Evolutionary conservation across 2,329 filamentous ascomycete species (phyloP).

Genomic region (Fusarium pseudoanthophilum): DNA sequence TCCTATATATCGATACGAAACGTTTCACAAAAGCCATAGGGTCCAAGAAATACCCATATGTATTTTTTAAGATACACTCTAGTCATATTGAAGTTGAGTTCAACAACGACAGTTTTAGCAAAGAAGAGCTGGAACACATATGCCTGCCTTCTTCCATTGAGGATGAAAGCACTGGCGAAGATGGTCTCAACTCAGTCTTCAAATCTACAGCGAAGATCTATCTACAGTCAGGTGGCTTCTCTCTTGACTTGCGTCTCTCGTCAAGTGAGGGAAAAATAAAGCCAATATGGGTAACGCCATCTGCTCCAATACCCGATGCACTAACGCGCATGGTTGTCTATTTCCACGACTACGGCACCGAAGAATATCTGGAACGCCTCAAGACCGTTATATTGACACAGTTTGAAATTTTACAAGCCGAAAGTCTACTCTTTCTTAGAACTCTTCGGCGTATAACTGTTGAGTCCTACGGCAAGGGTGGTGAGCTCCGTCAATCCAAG

Average conservation of each 20-base stretch:
- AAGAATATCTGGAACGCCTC: not conserved
- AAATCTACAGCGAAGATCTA: not conserved
- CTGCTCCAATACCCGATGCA: rapidly evolving
- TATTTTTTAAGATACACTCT: not conserved
- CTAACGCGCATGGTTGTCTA: not conserved
- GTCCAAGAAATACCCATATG: rapidly evolving
- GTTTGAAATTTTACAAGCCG: not conserved
- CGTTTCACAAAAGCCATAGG: rapidly evolving
- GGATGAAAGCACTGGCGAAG: rapidly evolving
- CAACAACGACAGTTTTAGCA: not conserved
- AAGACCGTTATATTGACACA: rapidly evolving
- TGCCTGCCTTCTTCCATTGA: not conserved
- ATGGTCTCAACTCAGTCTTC: not conserved
- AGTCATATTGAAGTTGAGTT: not conserved
- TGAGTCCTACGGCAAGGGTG: not conserved
- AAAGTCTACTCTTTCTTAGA: not conserved
- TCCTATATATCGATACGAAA: rapidly evolving
- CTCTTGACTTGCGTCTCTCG: not conserved
- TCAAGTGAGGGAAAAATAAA: rapidly evolving
- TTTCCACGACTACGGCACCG: not conserved
- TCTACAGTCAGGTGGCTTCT: not conserved
- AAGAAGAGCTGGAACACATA: not conserved
- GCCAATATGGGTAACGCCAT: not conserved
- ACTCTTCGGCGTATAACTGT: rapidly evolving
- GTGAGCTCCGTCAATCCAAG: not conserved